These are phyloP conservation scores for Fagopyrum esculentum DNA, from an alignment of 148 eudicot species.

Conservation along the genomic window DNA sequence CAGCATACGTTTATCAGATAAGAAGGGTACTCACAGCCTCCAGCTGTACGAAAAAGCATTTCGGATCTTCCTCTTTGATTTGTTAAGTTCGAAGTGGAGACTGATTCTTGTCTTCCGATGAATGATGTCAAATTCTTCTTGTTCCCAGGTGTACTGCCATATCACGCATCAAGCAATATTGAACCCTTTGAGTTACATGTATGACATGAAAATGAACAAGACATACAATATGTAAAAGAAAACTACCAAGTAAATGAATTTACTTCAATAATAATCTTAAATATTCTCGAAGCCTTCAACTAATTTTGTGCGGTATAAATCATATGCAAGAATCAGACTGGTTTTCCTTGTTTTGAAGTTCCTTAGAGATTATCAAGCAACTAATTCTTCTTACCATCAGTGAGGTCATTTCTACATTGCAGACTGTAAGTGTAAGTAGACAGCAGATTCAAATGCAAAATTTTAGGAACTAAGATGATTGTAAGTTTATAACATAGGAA, in stretches of 20 bases:
- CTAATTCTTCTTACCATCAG: too few species aligned
- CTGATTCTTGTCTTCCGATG: slow-evolving; percentile 89
- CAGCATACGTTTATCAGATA: neutral
- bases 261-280: neutral
- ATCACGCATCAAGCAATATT: neutral
- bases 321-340: neutral
- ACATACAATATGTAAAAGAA: neutral
- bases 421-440: neutral
- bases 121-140: slow-evolving; percentile 80
- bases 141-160: slow-evolving; percentile 91
- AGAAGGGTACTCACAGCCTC: slow-evolving; percentile 69
- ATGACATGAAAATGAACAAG: neutral
- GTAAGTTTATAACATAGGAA: neutral
- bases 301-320: neutral
- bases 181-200: neutral
- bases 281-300: neutral
- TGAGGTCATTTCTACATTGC: too few species aligned
- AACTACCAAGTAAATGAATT: neutral
- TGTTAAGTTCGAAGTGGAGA: slow-evolving; percentile 73
- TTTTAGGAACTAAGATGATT: neutral
- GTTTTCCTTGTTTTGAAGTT: neutral
- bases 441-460: slow-evolving; percentile 1
- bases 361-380: neutral
- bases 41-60: slow-evolving; percentile 93
- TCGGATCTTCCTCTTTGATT: slow-evolving; percentile 64